These are phyloP conservation scores for Hygrophila difformis DNA, from an alignment of 257 asterid genomes.

Conservation along the genomic window DNA sequence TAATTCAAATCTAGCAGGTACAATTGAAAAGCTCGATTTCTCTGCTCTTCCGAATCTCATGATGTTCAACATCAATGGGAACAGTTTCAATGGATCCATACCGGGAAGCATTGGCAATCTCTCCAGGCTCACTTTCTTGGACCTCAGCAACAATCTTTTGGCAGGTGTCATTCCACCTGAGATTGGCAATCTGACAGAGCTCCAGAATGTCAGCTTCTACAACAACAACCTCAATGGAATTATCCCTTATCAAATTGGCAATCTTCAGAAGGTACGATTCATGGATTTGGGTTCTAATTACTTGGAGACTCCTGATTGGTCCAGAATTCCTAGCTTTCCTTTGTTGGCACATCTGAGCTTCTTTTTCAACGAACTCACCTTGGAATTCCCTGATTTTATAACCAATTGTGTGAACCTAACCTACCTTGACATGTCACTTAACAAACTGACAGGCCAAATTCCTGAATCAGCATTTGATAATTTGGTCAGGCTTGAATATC, in stretches of 20 bases:
- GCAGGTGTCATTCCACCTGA: constrained; percentile 40
- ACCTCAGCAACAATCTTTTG: constrained; percentile 48
- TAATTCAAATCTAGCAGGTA: constrained; percentile 29
- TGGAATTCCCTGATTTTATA: constrained; percentile 54
- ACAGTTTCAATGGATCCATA: constrained; percentile 47
- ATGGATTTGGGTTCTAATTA: constrained; percentile 63
- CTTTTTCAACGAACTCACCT: constrained; percentile 30
- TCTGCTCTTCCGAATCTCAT: constrained; percentile 32
- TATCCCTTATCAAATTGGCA: constrained; percentile 54
- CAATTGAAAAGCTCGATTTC: constrained; percentile 36
- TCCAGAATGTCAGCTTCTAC: constrained; percentile 37
- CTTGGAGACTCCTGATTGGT: constrained; percentile 57
- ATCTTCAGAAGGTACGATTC: constrained; percentile 39
- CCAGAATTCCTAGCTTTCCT: constrained; percentile 41
- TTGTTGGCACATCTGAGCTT: constrained; percentile 35
- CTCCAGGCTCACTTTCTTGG: constrained; percentile 42
- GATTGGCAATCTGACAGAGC: constrained; percentile 45
- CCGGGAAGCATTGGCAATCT: constrained; percentile 53
- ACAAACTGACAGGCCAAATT: constrained; percentile 43
- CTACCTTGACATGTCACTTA: constrained; percentile 50
- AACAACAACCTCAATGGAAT: constrained; percentile 44
- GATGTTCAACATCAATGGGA: constrained; percentile 29
- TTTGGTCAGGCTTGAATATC: constrained; percentile 39
- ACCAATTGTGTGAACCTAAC: constrained; percentile 41
- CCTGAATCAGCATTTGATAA: constrained; percentile 45